Evolutionary conservation across 2,329 filamentous ascomycete genomes (phyloP), one percentile per base, ranked within the genome.

Genomic region (Sporothrix curviconia): DNA sequence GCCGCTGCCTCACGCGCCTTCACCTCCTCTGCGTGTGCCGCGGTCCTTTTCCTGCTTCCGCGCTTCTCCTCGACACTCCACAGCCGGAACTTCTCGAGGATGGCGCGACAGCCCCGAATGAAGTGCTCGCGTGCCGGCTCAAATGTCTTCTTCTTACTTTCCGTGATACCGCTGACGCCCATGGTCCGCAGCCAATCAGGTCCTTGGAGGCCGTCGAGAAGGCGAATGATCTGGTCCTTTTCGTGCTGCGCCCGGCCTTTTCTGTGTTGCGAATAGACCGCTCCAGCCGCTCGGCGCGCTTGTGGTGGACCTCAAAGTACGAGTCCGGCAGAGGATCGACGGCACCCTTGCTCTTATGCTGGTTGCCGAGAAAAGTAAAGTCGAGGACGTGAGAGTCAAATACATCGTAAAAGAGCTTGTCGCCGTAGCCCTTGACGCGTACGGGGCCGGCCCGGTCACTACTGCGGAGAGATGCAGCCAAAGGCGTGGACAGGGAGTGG

Each of bases 21-120:
- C 14, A 79, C 78, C 42, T 77, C 73, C 24, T 79, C 71, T 5
- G 75, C 74, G 22, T 76, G 69, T 3, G 78, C n/a, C 80, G 49
- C 84, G 85, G 60, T 92, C 90, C 66, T 85, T 89, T 66, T 90
- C 87, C 3, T 83, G 73, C 71, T 90, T 90, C 59, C 89, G 43
- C 87, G 83, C 74, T 92, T 95, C 71, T 99, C 94, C 68, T 95
- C 90, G 60, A 92, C 81, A 61, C 86, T 91, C 92, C 92, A 97
- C 56, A 82, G 77, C 52, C 85, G 82, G 69, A 96, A 97, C 69
- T 96, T 97, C 61, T 90, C 84, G 19, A 97, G 78, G 30, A 97
- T 85, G 0, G 80, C 80, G 61, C 90, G 80, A 58, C 95, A 92
- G 60, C 95, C 90, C 57, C 79, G 81, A 65, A 96, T 87, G 68